phyloP scores from a whole-genome alignment of 2,329 filamentous ascomycete species.

The Colletotrichum musicola region DNA sequence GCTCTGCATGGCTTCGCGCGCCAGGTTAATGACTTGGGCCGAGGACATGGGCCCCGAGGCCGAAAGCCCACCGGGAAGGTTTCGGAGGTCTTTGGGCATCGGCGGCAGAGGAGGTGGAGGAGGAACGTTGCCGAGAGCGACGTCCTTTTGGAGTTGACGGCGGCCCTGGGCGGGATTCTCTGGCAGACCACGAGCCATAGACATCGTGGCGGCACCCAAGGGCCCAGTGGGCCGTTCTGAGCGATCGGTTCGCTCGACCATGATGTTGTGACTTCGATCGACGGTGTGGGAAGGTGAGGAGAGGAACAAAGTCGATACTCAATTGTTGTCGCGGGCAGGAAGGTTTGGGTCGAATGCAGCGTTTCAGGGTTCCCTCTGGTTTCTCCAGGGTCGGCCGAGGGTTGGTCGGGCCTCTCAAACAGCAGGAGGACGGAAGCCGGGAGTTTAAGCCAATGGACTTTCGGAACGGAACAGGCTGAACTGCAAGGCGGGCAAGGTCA shows the following conservation, averaged over 20 bases:
- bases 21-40: slow-evolving; percentile 74
- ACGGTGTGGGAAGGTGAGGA: slow-evolving; percentile 3
- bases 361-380: slow-evolving; percentile 38
- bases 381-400: slow-evolving; percentile 23
- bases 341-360: slow-evolving; percentile 32
- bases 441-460: slow-evolving; percentile 40
- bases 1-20: slow-evolving; percentile 75
- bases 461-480: slow-evolving; percentile 32
- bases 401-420: slow-evolving; percentile 35
- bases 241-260: slow-evolving; percentile 39
- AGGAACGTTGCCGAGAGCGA: slow-evolving; percentile 55
- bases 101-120: slow-evolving; percentile 58
- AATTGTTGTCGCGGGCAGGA: slow-evolving; percentile 19
- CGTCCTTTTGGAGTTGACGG: slow-evolving; percentile 53
- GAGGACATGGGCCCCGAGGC: slow-evolving; percentile 67
- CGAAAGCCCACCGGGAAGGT: slow-evolving; percentile 61
- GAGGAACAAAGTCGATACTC: slow-evolving; percentile 1
- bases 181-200: slow-evolving; percentile 53
- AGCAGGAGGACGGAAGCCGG: slow-evolving; percentile 26
- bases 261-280: slow-evolving; percentile 26
- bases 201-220: slow-evolving; percentile 50
- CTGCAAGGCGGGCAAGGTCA: slow-evolving; percentile 34
- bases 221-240: slow-evolving; percentile 43
- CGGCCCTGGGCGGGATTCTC: slow-evolving; percentile 56
- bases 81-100: slow-evolving; percentile 59